Evolutionary conservation across 1,284 basidiomycete genomes (phyloP).

Genomic region (Mycosarcoma maydis): DNA sequence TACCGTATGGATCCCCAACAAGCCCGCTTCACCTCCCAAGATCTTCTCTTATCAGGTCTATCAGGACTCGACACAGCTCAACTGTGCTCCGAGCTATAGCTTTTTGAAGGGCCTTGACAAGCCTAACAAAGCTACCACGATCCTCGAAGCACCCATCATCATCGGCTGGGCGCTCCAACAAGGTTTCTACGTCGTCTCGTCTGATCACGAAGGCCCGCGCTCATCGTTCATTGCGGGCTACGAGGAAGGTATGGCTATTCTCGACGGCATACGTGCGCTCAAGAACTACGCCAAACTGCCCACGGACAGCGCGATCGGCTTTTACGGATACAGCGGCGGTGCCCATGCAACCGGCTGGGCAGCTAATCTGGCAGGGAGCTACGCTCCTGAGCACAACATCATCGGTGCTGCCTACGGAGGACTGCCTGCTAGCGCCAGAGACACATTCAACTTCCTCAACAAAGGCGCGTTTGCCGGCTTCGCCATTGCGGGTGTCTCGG

Average conservation of each 20-base stretch:
- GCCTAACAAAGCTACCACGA: constrained; percentile 22
- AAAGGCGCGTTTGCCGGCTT: constrained; percentile 50
- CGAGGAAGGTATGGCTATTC: constrained; percentile 47
- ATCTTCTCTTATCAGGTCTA: constrained; percentile 50
- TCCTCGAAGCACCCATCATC: constrained; percentile 37
- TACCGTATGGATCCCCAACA: constrained; percentile 49
- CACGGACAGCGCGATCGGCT: constrained; percentile 25
- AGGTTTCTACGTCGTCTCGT: constrained; percentile 59
- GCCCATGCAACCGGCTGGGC: constrained; percentile 56
- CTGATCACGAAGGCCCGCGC: constrained; percentile 57
- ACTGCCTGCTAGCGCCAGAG: constrained; percentile 46
- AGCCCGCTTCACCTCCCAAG: constrained; percentile 43
- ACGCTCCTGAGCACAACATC: constrained; percentile 58
- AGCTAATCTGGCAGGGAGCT: constrained; percentile 20
- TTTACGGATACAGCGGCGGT: constrained; percentile 58
- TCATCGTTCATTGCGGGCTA: constrained; percentile 52
- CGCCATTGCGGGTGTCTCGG: constrained; percentile 49
- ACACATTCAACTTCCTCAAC: constrained; percentile 46
- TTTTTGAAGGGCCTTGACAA: constrained; percentile 18
- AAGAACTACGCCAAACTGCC: constrained; percentile 30
- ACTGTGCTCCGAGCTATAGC: constrained; percentile 52
- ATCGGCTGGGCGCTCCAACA: constrained; percentile 49
- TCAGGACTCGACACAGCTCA: constrained; percentile 44
- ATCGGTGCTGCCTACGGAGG: constrained; percentile 59
- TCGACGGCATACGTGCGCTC: constrained; percentile 54